Evolutionary conservation across 2,329 filamentous ascomycete genomes (phyloP), one percentile per base, ranked within the genome.

Genomic region (Fusarium secorum): DNA sequence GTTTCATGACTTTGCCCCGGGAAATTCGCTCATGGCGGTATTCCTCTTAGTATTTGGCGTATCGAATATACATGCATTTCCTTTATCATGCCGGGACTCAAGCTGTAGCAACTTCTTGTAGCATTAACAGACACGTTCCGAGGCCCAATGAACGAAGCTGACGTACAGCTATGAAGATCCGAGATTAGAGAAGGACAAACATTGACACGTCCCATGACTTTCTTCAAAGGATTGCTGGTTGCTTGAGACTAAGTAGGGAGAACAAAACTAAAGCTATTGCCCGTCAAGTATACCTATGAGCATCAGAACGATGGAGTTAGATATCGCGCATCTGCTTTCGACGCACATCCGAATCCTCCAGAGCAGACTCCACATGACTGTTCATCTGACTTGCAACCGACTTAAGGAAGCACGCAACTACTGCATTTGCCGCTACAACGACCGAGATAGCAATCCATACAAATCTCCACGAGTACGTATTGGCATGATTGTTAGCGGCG

Each of bases 91-190:
- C 18, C 11, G 11, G 18, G 7, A 18, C 18, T 7, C 18, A 20
- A 36, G 3, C 18, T 36, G 18, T 36, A 20, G 6, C 11, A 22
- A 22, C 5, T 7, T 3, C 14, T 17, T 7, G 1, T 41, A 2
- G n/a, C 13, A 22, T 39, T 39, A 0, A 7, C 15, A 0, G 1
- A 22, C 14, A 11, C 4, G 15, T 22, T 22, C 4, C 10, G 0
- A 17, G n/a, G n/a, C n/a, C 6, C 11, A 2, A 4, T 11, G 2
- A 13, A 30, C 0, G 15, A 13, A 3, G 11, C 22, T 17, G 2
- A 17, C 5, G 20, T 1, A 22, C 4, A 22, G 0, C 7, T 17
- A 22, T 11, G 4, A 17, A 4, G 3, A 3, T 10, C 2, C 3
- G 24, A 26, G 18, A 10, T 5, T 5, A 8, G 22, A 14, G 10